A percentile compares a stretch with the other conserved stretches of the same genome.
phyloP scores from a whole-genome alignment of 352 stramenopile genomes.

The Phytophthora gonapodyides region DNA sequence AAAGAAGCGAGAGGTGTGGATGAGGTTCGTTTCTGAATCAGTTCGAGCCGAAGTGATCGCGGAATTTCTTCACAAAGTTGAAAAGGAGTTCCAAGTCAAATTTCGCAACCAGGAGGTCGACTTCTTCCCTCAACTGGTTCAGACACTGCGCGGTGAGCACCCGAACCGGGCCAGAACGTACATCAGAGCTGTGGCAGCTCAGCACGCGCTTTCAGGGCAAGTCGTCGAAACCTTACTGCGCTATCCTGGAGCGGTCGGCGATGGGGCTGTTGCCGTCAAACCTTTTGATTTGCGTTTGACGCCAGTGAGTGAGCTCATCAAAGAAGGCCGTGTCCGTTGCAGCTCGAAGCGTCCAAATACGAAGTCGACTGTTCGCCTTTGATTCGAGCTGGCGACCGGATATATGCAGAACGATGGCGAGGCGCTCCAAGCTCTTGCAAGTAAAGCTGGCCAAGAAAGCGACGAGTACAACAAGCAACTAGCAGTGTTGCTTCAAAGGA shows the following conservation, averaged over 20 bases:
- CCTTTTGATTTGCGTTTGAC: conserved; percentile 47
- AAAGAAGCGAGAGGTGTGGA: conserved; percentile 41
- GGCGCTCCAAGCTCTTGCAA: conserved; percentile 16
- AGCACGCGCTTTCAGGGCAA: conserved; percentile 46
- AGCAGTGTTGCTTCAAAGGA: conserved; percentile 42
- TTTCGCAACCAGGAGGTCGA: conserved; percentile 67
- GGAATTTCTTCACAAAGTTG: conserved; percentile 44
- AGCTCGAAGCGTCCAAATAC: conserved; percentile 16
- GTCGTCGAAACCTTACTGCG: conserved; percentile 41
- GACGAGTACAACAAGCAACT: conserved; percentile 60
- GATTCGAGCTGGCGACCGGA: not conserved
- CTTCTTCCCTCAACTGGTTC: conserved; percentile 65
- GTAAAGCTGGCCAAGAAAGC: conserved; percentile 23
- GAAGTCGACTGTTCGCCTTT: conserved; percentile 18
- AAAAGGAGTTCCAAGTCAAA: conserved; percentile 36
- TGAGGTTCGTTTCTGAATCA: conserved; percentile 48
- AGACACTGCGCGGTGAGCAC: conserved; percentile 61
- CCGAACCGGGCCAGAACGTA: conserved; percentile 62
- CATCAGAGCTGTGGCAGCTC: conserved; percentile 51
- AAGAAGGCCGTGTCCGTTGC: conserved; percentile 24
- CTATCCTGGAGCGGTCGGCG: conserved; percentile 47
- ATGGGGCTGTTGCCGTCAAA: conserved; percentile 33
- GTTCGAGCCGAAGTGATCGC: conserved; percentile 45
- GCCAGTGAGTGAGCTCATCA: conserved; percentile 51
- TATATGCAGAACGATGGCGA: conserved; percentile 58